These are phyloP conservation scores for Moesziomyces sp. DNA, from an alignment of 1,284 basidiomycete genomes.

Conservation along the genomic window DNA sequence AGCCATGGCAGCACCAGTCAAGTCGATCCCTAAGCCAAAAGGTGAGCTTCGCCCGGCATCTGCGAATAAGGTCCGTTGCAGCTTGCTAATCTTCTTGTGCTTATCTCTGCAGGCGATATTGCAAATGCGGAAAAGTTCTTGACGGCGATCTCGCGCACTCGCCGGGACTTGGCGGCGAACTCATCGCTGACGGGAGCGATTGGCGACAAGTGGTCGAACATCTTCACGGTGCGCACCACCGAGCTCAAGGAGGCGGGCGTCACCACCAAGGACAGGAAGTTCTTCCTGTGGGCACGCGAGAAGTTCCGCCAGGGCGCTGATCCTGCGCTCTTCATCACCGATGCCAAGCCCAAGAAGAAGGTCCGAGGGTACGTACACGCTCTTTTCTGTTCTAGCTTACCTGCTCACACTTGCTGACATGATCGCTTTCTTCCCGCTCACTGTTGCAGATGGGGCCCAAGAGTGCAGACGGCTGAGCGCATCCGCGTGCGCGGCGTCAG, in stretches of 20 bases:
- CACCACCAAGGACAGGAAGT: constrained; percentile 76
- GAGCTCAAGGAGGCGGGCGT: constrained; percentile 77
- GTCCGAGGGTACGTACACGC: constrained; percentile 71
- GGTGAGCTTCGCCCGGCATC: neutral
- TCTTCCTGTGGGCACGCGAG: constrained; percentile 83
- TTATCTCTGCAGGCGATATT: constrained; percentile 7
- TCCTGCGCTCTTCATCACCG: constrained; percentile 75
- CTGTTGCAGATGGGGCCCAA: constrained; percentile 71
- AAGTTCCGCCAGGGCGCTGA: constrained; percentile 76
- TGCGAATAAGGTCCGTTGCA: too few relatives aligned
- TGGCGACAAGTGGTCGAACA: constrained; percentile 74
- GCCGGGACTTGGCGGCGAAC: constrained; percentile 73
- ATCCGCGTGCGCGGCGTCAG: constrained; percentile 58
- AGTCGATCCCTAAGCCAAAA: constrained; percentile 18
- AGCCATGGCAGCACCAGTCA: constrained; percentile 12
- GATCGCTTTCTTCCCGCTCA: neutral
- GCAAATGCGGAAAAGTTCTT: constrained; percentile 71
- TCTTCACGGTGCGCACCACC: constrained; percentile 75
- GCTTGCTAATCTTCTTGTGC: neutral
- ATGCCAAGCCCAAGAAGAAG: constrained; percentile 76
- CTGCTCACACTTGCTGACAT: neutral
- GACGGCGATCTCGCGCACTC: constrained; percentile 77
- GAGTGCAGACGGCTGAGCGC: constrained; percentile 75
- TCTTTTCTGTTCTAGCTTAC: neutral
- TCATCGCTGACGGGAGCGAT: constrained; percentile 60